Evolutionary conservation across 2,329 filamentous ascomycete species (phyloP).

Genomic region (Gremmenia infestans): DNA sequence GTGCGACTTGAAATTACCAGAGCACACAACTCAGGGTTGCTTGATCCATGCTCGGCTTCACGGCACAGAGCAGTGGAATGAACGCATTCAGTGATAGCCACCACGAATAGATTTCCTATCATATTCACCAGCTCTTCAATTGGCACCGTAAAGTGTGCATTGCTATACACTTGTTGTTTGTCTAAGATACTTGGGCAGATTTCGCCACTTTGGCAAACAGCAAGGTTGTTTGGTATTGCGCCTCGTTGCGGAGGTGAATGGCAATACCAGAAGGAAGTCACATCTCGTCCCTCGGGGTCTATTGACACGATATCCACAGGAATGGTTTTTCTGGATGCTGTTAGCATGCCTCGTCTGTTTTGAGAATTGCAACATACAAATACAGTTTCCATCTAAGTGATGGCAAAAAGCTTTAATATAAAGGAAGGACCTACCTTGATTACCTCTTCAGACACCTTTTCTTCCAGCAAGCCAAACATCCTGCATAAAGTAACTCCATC

Average conservation of each 20-base stretch:
- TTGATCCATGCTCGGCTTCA: conserved; percentile 7
- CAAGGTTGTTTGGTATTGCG: conserved; percentile 18
- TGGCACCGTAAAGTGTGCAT: neutral
- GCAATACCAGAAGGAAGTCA: conserved; percentile 41
- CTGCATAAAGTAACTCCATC: conserved; percentile 3
- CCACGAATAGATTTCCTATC: conserved; percentile 5
- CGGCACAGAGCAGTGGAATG: conserved; percentile 2
- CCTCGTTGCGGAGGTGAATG: conserved; percentile 30
- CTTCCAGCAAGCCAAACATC: conserved; percentile 37
- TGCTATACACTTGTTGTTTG: conserved; percentile 7
- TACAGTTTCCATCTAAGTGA: no score
- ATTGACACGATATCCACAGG: no score
- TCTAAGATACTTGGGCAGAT: conserved; percentile 13
- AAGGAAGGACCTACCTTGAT: no score
- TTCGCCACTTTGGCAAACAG: conserved; percentile 16
- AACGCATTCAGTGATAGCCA: conserved; percentile 1
- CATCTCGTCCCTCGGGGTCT: neutral
- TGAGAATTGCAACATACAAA: no score
- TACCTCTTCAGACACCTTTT: conserved; percentile 31
- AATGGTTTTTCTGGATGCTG: no score
- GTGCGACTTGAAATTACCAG: neutral
- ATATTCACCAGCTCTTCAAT: conserved; percentile 10
- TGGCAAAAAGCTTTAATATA: no score
- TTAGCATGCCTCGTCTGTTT: no score
- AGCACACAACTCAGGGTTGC: conserved; percentile 3